Percentiles rank a stretch among this genome's conserved stretches.
Conservation (phyloP, 2,329 filamentous ascomycete genomes). For the Diaporthe sp. region DNA sequence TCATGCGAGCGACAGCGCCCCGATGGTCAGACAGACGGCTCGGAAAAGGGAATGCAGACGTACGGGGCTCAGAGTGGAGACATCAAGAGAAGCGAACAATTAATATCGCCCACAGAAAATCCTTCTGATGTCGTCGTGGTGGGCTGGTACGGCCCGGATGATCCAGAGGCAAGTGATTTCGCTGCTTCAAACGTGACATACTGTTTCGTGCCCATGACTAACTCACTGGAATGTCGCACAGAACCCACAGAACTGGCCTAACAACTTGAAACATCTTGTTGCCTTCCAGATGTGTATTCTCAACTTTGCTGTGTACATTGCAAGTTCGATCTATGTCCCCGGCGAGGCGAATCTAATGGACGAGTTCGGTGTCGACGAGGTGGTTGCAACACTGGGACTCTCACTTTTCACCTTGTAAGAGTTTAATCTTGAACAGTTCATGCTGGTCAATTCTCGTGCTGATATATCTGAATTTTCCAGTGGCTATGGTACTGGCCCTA, state of each 20-base stretch:
- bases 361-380: constrained; percentile 1
- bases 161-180: neutral
- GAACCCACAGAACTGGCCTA: constrained; percentile 62
- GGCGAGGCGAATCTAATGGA: constrained; percentile 10
- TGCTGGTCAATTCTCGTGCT: neutral
- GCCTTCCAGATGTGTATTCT: constrained; percentile 4
- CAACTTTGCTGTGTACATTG: constrained; percentile 12
- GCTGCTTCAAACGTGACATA: neutral
- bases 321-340: constrained; percentile 1
- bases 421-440: neutral
- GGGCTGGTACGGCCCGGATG: constrained; percentile 11
- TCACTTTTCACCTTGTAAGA: constrained; percentile 11
- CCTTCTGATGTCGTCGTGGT: neutral
- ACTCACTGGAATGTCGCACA: constrained; percentile 23
- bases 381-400: constrained; percentile 5
- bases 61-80: neutral
- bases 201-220: neutral
- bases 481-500: constrained; percentile 11
- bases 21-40: too few species aligned
- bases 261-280: constrained; percentile 62
- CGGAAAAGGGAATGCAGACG: neutral
- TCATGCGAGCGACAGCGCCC: neutral
- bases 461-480: constrained; percentile 58
- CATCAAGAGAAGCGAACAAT: too few species aligned
- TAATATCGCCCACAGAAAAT: too few species aligned